Evolutionary conservation across 2,329 filamentous ascomycete species (phyloP).

Genomic region (Phyllosticta paracitricarpa): DNA sequence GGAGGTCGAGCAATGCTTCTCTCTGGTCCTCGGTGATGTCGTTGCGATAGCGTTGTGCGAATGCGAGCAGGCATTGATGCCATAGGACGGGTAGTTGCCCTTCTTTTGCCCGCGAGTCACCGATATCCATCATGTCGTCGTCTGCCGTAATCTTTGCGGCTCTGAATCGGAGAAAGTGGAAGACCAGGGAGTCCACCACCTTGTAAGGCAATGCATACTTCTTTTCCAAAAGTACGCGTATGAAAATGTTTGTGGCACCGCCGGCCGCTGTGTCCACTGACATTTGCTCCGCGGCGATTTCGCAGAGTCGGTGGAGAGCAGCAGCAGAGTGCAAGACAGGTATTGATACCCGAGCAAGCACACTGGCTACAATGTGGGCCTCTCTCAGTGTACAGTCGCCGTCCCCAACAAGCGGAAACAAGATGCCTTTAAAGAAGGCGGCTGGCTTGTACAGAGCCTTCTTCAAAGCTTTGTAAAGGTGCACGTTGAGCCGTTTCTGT

Average conservation of each 20-base stretch:
- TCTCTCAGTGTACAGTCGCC: slow-evolving; percentile 88
- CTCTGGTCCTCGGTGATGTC: slow-evolving; percentile 94
- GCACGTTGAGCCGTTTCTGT: slow-evolving; percentile 80
- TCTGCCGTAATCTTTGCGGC: slow-evolving; percentile 52
- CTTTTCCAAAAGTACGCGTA: slow-evolving; percentile 87
- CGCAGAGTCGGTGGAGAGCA: slow-evolving; percentile 82
- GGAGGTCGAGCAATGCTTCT: slow-evolving; percentile 78
- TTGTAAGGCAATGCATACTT: slow-evolving; percentile 94
- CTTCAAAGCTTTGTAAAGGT: slow-evolving; percentile 89
- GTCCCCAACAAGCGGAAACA: slow-evolving; percentile 78
- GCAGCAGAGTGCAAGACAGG: slow-evolving; percentile 88
- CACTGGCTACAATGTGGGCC: slow-evolving; percentile 81
- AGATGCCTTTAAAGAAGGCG: slow-evolving; percentile 91
- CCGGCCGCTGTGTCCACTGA: slow-evolving; percentile 74
- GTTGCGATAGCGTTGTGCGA: slow-evolving; percentile 89
- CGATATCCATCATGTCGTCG: slow-evolving; percentile 19
- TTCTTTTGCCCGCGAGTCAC: slow-evolving; percentile 36
- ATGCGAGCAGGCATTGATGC: slow-evolving; percentile 88
- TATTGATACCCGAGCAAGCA: slow-evolving; percentile 74
- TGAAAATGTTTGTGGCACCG: slow-evolving; percentile 89
- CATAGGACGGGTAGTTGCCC: slow-evolving; percentile 79
- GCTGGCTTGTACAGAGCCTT: slow-evolving; percentile 89
- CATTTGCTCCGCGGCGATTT: slow-evolving; percentile 86
- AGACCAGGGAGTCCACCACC: slow-evolving; percentile 87
- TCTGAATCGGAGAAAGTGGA: slow-evolving; percentile 89